A percentile compares a stretch with the other conserved stretches of the same genome.
These are phyloP conservation scores for Polytrichum formosum DNA, from an alignment of 225 moss, liverwort and hornwort genomes.

Conservation along the genomic window DNA sequence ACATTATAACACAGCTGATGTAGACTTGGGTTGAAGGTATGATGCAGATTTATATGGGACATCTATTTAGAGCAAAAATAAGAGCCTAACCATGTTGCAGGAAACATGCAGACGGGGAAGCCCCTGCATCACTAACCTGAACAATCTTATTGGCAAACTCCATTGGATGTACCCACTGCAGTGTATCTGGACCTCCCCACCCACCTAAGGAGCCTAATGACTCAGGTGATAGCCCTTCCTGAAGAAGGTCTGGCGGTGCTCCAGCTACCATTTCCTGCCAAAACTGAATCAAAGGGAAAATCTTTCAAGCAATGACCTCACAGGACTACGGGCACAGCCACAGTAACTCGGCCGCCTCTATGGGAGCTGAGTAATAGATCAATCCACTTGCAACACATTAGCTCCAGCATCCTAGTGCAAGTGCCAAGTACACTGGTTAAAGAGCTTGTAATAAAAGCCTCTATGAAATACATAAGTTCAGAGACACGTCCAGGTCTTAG, in stretches of 20 bases:
- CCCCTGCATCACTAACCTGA: slow-evolving; percentile 61
- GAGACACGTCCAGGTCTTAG: not conserved
- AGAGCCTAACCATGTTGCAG: too few species aligned
- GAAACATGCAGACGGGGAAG: not conserved
- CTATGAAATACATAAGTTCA: not conserved
- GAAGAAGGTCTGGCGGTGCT: slow-evolving; percentile 35
- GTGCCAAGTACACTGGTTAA: not conserved
- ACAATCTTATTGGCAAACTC: slow-evolving; percentile 88
- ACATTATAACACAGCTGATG: too few species aligned
- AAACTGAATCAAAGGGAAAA: slow-evolving; percentile 33
- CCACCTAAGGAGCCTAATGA: slow-evolving; percentile 87
- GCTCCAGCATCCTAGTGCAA: not conserved
- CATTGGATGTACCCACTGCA: slow-evolving; percentile 89
- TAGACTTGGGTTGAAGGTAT: too few species aligned
- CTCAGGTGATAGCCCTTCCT: slow-evolving; percentile 61
- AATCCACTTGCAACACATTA: not conserved
- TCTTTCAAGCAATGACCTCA: not conserved
- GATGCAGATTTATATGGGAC: too few species aligned
- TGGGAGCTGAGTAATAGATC: not conserved
- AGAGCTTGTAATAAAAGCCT: not conserved
- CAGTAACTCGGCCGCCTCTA: not conserved
- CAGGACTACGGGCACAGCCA: too few species aligned
- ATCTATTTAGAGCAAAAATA: too few species aligned
- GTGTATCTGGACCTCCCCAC: slow-evolving; percentile 80
- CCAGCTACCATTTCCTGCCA: slow-evolving; percentile 71